These are phyloP conservation scores for Cladosporium velox DNA, from an alignment of 2,329 filamentous ascomycete species.

Conservation along the genomic window DNA sequence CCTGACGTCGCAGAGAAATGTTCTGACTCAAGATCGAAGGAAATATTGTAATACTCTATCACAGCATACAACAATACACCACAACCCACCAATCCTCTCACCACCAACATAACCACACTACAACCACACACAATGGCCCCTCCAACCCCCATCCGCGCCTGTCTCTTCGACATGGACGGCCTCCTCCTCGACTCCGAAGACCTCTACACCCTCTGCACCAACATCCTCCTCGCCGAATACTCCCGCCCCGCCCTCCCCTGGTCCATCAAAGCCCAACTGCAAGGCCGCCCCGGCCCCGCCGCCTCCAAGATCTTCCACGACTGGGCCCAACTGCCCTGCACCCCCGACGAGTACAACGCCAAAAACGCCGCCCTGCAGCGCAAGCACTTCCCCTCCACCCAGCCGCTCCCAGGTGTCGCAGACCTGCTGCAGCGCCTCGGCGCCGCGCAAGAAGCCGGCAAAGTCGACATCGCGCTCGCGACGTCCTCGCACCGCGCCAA, in stretches of 20 bases:
- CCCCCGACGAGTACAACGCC: constrained; percentile 64
- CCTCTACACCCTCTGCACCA: constrained; percentile 79
- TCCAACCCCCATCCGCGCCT: constrained; percentile 67
- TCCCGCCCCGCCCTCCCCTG: constrained; percentile 77
- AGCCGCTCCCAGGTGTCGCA: constrained; percentile 76
- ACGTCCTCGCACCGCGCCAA: constrained; percentile 74
- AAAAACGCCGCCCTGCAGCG: constrained; percentile 66
- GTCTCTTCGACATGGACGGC: constrained; percentile 98
- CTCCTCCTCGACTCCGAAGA: constrained; percentile 94
- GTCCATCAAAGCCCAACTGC: constrained; percentile 88
- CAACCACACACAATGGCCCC: constrained; percentile 2
- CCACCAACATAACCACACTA: not conserved
- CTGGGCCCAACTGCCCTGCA: constrained; percentile 85
- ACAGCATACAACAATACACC: not conserved
- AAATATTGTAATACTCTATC: not conserved
- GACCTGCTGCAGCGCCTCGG: constrained; percentile 64
- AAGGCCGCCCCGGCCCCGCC: constrained; percentile 64
- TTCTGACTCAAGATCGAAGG: constrained; percentile 9
- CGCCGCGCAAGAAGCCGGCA: constrained; percentile 23
- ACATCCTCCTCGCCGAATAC: constrained; percentile 76
- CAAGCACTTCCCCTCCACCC: constrained; percentile 70
- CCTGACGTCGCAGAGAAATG: constrained; percentile 10
- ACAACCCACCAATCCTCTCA: not conserved
- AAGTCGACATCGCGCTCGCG: constrained; percentile 79
- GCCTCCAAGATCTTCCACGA: constrained; percentile 66